phyloP scores from a whole-genome alignment of 148 eudicot species.

The Spergularia bocconei region DNA sequence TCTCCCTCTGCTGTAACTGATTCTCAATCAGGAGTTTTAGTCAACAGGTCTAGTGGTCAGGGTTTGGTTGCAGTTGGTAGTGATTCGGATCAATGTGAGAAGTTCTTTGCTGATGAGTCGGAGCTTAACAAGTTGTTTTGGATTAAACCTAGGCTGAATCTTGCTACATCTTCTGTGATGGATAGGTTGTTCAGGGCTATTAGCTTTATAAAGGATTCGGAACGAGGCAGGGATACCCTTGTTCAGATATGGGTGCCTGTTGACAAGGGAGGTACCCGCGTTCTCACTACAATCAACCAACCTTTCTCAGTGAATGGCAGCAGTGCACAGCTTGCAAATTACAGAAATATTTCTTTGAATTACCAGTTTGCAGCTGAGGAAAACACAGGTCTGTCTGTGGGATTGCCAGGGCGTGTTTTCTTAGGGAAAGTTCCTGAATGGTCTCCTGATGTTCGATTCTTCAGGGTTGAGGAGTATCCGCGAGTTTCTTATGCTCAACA shows the following conservation, averaged over 20 bases:
- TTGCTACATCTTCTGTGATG: constrained; percentile 45
- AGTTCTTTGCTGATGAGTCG: constrained; percentile 34
- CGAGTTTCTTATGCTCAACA: constrained; percentile 72
- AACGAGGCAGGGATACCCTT: constrained; percentile 51
- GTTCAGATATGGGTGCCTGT: constrained; percentile 91
- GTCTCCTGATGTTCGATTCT: constrained; percentile 91
- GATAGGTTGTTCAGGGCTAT: constrained; percentile 63
- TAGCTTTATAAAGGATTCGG: constrained; percentile 44
- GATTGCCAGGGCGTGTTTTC: constrained; percentile 80
- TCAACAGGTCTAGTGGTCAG: constrained; percentile 22
- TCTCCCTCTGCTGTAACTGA: constrained; percentile 36
- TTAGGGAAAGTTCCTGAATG: constrained; percentile 83
- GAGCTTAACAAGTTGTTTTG: constrained; percentile 55
- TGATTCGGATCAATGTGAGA: constrained; percentile 26
- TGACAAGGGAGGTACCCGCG: constrained; percentile 44
- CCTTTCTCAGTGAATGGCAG: constrained; percentile 59
- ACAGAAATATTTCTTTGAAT: constrained; percentile 60
- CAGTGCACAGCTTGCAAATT: constrained; percentile 51
- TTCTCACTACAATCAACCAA: constrained; percentile 61
- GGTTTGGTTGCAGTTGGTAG: constrained; percentile 12
- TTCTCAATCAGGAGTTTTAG: constrained; percentile 27
- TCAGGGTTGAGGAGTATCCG: constrained; percentile 69
- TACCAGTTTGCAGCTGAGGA: constrained; percentile 71
- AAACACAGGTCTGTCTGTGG: constrained; percentile 45
- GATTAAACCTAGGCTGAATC: constrained; percentile 55